Conservation (phyloP, 2,329 filamentous ascomycete species). For the Mycosphaerelloides madeirae region DNA sequence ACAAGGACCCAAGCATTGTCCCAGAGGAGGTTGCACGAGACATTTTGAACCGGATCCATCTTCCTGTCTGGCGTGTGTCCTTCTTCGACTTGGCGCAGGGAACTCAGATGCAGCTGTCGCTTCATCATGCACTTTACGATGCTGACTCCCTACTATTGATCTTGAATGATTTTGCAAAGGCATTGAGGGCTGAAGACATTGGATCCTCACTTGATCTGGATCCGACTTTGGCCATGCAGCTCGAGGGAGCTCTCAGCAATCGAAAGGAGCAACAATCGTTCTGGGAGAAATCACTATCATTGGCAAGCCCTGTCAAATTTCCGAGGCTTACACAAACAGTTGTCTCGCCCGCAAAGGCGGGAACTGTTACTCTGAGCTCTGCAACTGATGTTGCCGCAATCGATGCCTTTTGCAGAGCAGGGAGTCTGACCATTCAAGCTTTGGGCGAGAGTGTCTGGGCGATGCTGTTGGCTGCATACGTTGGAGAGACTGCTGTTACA, state of each 20-base stretch:
- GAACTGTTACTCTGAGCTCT: constrained; percentile 37
- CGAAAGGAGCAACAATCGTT: constrained; percentile 39
- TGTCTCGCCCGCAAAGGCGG: constrained; percentile 32
- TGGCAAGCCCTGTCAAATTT: constrained; percentile 58
- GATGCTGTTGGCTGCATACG: constrained; percentile 67
- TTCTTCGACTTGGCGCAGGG: constrained; percentile 37
- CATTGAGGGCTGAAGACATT: constrained; percentile 33
- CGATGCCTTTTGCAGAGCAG: constrained; percentile 51
- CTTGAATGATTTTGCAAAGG: constrained; percentile 53
- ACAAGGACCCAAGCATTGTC: constrained; percentile 29
- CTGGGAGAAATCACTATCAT: constrained; percentile 53
- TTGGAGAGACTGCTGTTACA: constrained; percentile 66
- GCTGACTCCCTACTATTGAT: constrained; percentile 66
- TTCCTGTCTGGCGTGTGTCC: constrained; percentile 60
- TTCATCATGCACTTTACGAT: constrained; percentile 84
- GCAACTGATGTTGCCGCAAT: constrained; percentile 44
- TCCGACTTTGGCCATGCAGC: constrained; percentile 40
- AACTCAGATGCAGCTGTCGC: constrained; percentile 45
- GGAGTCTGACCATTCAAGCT: constrained; percentile 70
- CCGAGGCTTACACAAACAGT: constrained; percentile 66
- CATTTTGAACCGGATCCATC: constrained; percentile 45
- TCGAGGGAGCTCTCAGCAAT: constrained; percentile 10
- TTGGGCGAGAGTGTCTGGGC: constrained; percentile 75
- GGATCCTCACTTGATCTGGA: constrained; percentile 35
- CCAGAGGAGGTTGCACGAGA: constrained; percentile 9